Percentiles rank a stretch among this genome's conserved stretches.
These are phyloP conservation scores for Clavispora fructus DNA, from an alignment of 805 yeast species.

Conservation along the genomic window DNA sequence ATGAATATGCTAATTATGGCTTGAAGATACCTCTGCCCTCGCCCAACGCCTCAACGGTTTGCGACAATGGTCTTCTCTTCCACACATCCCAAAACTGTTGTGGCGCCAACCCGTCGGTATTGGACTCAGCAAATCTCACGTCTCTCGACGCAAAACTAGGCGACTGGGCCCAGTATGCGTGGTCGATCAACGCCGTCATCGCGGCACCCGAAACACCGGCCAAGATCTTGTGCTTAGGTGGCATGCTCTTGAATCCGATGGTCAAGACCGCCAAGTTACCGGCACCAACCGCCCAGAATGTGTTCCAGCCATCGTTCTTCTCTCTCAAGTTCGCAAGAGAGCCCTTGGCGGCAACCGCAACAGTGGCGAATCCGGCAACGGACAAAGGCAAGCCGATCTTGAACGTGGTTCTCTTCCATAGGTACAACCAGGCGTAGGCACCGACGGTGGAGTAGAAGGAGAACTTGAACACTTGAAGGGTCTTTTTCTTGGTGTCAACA, in stretches of 20 bases:
- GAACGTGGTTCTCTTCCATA: slow-evolving; percentile 40
- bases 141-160: slow-evolving; percentile 34
- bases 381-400: slow-evolving; percentile 36
- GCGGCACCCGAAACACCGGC: slow-evolving; percentile 38
- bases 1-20: slow-evolving; percentile 15
- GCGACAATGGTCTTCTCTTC: slow-evolving; percentile 76
- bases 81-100: slow-evolving; percentile 72
- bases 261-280: slow-evolving; percentile 44
- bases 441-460: slow-evolving; percentile 43
- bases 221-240: slow-evolving; percentile 36
- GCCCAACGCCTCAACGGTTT: slow-evolving; percentile 73
- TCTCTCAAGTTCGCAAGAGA: slow-evolving; percentile 56
- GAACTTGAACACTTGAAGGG: slow-evolving; percentile 44
- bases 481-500: slow-evolving; percentile 48
- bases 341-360: slow-evolving; percentile 45
- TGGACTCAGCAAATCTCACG: slow-evolving; percentile 35
- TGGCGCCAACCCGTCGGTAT: slow-evolving; percentile 28
- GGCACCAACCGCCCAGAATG: slow-evolving; percentile 57
- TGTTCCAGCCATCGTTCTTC: slow-evolving; percentile 58
- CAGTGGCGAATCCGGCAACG: slow-evolving; percentile 42
- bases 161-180: slow-evolving; percentile 38
- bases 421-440: slow-evolving; percentile 43
- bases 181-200: slow-evolving; percentile 32
- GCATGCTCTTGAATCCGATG: slow-evolving; percentile 38
- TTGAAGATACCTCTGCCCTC: slow-evolving; percentile 55